Percentiles rank a stretch among this genome's conserved stretches.
phyloP scores from a whole-genome alignment of 257 asterid genomes.

The Solanum peruvianum region DNA sequence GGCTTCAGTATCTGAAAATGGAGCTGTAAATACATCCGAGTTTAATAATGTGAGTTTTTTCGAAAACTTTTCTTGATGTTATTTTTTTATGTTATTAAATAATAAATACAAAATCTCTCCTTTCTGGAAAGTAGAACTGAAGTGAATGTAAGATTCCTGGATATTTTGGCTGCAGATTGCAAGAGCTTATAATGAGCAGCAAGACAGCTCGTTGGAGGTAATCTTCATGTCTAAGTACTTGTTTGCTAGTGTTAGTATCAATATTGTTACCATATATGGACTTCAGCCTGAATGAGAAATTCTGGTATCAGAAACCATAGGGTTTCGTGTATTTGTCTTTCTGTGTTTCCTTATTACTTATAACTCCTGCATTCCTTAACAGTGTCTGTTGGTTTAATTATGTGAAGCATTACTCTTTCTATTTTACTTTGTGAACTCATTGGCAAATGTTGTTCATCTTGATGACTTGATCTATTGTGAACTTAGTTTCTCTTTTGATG shows the following conservation, averaged over 20 bases:
- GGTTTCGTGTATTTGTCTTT: background rate
- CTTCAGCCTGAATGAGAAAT: background rate
- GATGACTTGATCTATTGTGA: background rate
- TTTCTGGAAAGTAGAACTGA: background rate
- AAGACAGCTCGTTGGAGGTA: constrained; percentile 65
- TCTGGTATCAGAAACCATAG: background rate
- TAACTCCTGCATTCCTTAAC: background rate
- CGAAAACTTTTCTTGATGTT: background rate
- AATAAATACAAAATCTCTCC: background rate
- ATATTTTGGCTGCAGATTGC: constrained; percentile 24
- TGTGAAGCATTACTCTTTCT: background rate
- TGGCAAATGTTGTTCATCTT: background rate
- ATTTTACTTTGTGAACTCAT: background rate
- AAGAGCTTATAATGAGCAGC: constrained; percentile 40
- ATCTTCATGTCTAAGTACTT: constrained; percentile 2
- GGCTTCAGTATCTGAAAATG: constrained; percentile 80
- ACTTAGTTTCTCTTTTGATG: background rate
- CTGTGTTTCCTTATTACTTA: background rate
- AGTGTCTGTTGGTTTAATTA: background rate
- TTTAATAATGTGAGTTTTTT: constrained; percentile 42
- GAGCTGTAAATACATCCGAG: constrained; percentile 25
- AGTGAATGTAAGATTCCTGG: background rate
- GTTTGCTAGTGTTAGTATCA: background rate
- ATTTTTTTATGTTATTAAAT: background rate
- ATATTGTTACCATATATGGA: background rate